These are phyloP conservation scores for Wallacemonas sp. DNA, from an alignment of 208 protist species.

Conservation along the genomic window DNA sequence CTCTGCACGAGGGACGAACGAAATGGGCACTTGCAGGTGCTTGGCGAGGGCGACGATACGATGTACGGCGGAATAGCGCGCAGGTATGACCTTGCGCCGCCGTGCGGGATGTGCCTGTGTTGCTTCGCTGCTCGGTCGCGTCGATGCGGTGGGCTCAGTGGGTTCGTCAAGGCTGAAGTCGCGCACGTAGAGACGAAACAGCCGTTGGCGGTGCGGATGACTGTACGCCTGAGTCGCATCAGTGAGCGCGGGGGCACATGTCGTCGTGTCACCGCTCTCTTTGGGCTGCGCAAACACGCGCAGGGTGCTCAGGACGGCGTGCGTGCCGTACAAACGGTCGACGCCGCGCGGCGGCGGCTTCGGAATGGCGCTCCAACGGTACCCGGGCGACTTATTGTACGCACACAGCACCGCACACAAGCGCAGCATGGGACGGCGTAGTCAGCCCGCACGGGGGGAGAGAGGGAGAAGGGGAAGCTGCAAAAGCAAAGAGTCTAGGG, in stretches of 20 bases:
- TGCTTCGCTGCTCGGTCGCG: background rate
- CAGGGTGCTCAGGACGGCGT: slow-evolving; percentile 59
- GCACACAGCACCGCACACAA: slow-evolving; percentile 22
- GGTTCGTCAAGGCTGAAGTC: slow-evolving; percentile 57
- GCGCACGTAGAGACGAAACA: slow-evolving; percentile 57
- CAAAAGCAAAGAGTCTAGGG: too few species aligned
- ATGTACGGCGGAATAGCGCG: slow-evolving; percentile 50
- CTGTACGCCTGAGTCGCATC: background rate
- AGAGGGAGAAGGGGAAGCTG: background rate
- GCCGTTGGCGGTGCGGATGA: slow-evolving; percentile 22
- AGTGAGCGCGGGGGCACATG: too few species aligned
- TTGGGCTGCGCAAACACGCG: slow-evolving; percentile 33
- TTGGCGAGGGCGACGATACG: slow-evolving; percentile 62
- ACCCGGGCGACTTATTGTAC: slow-evolving; percentile 56
- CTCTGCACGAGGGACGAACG: slow-evolving; percentile 56
- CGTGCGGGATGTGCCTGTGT: background rate
- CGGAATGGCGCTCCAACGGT: slow-evolving; percentile 68
- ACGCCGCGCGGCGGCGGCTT: slow-evolving; percentile 57
- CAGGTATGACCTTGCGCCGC: slow-evolving; percentile 28
- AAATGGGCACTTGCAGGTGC: slow-evolving; percentile 42
- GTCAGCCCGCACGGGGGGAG: too few species aligned
- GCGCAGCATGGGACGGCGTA: slow-evolving; percentile 2
- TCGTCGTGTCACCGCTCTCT: too few species aligned
- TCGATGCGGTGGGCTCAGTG: background rate
- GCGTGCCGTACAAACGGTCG: slow-evolving; percentile 71